These are phyloP conservation scores for Chaetomiaceae sp. DNA, from an alignment of 2,329 filamentous ascomycete genomes.

Conservation along the genomic window DNA sequence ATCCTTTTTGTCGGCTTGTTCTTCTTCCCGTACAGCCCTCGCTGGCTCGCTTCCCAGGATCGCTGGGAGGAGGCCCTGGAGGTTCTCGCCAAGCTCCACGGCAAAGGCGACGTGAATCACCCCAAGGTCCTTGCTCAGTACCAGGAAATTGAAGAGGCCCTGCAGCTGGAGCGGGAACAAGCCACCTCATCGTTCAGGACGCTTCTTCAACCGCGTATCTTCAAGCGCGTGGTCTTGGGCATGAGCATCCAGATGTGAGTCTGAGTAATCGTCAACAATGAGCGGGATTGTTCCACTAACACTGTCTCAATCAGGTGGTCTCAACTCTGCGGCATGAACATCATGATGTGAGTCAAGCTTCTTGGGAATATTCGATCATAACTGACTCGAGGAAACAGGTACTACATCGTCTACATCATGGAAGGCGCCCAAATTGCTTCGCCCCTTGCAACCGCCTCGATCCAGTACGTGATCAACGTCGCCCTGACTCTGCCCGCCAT, in stretches of 20 bases:
- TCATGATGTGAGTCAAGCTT: constrained; percentile 40
- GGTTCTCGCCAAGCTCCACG: constrained; percentile 54
- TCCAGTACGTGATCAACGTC: constrained; percentile 61
- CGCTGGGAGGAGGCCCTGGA: constrained; percentile 59
- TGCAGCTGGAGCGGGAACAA: constrained; percentile 49
- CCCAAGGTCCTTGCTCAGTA: constrained; percentile 58
- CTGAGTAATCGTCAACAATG: no score
- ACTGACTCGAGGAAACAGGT: constrained; percentile 8
- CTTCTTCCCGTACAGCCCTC: constrained; percentile 59
- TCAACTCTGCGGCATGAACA: constrained; percentile 55
- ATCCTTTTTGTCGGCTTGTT: constrained; percentile 50
- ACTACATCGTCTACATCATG: constrained; percentile 58
- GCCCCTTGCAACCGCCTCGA: constrained; percentile 52
- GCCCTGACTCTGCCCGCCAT: constrained; percentile 54
- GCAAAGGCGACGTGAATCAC: constrained; percentile 47
- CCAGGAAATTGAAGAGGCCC: constrained; percentile 51
- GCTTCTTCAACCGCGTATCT: constrained; percentile 44
- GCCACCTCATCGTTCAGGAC: constrained; percentile 43
- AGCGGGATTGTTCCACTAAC: not conserved
- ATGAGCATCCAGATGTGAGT: constrained; percentile 23
- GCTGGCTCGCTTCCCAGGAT: constrained; percentile 64
- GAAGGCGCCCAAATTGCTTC: constrained; percentile 49
- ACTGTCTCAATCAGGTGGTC: constrained; percentile 46
- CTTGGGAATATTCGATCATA: not conserved
- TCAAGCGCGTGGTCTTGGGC: constrained; percentile 50